Base-by-base conservation (phyloP, 2,329 filamentous ascomycete species). In the Cyphellophora attinorum region DNA sequence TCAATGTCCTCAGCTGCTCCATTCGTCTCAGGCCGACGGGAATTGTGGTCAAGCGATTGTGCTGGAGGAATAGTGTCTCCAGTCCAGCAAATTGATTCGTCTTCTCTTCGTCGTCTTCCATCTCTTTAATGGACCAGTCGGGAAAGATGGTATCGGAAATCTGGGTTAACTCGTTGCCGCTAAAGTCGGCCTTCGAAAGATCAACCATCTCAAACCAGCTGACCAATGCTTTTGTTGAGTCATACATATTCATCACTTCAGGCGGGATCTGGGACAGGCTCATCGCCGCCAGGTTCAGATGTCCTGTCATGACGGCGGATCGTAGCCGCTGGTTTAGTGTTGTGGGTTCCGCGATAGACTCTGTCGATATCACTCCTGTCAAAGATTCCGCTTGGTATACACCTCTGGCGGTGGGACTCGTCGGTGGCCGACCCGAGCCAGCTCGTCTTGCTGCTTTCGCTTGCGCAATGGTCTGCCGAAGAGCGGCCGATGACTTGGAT, bases 181-280 rank as follows among this genome's bases (percentile, higher is more conserved):
- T 86, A 5, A 83, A 86, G 44, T 91, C 75, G 32, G 96, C 77
- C 41, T 81, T 77, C 1, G 79, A 81, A 29, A 96, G 62, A 52
- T 96, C 89, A 8, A 96, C 85, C 39, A 82, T 81, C 57, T 96
- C 89, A 2, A 86, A 86, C 91, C 91, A 96, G 19, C 79, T 76
- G 14, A 71, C 64, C 10, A 65, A 67, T 23, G 79, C 74, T 36
- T 73, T 70, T 34, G 86, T 78, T 17, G 38, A 14, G 48, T 86
- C 82, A 55, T 95, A 96, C 88, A 96, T 96, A 35, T 78, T 76
- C 60, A 93, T 64, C 0, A 96, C 82, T 51, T 93, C 84, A 2
- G 73, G 59, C 0, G 91, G 91, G 3, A 98, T 81, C 38, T 81
- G 70, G 41, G 77, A 81, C 25, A 98, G 59, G 1, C 77, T 75